These are phyloP conservation scores for Fraxinus quadrangulata DNA, from an alignment of 257 asterid genomes.

Conservation along the genomic window DNA sequence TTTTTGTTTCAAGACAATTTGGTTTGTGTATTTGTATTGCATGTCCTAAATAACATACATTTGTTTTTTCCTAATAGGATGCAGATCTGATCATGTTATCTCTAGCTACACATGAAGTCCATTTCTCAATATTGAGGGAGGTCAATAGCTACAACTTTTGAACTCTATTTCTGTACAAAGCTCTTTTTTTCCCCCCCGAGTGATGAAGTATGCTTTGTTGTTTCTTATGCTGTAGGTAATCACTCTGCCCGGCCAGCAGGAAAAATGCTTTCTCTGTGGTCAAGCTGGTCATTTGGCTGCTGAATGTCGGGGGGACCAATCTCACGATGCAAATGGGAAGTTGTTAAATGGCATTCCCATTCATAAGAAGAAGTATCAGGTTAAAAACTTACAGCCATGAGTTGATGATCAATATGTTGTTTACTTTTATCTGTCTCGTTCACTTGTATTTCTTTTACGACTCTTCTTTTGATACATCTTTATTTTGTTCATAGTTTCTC, in stretches of 20 bases:
- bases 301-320: conserved; percentile 59
- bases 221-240: conserved; percentile 60
- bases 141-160: conserved; percentile 46
- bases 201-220: background rate
- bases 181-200: background rate
- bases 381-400: conserved; percentile 29
- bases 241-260: conserved; percentile 76
- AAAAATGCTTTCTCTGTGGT: conserved; percentile 87
- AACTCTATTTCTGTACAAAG: conserved; percentile 10
- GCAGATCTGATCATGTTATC: conserved; percentile 97
- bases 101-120: conserved; percentile 94
- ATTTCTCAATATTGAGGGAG: conserved; percentile 95
- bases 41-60: conserved; percentile 24
- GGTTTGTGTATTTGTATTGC: conserved; percentile 23
- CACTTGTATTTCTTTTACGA: conserved; percentile 17
- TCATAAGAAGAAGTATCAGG: conserved; percentile 92
- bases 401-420: conserved; percentile 19
- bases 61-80: conserved; percentile 51
- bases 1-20: conserved; percentile 20
- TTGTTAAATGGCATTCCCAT: conserved; percentile 59
- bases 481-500: conserved; percentile 62
- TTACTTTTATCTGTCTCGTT: background rate
- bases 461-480: conserved; percentile 29
- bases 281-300: conserved; percentile 92
- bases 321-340: conserved; percentile 49